Evolutionary conservation across 345 rosid genomes (phyloP).

Genomic region (Ailanthus altissimus): DNA sequence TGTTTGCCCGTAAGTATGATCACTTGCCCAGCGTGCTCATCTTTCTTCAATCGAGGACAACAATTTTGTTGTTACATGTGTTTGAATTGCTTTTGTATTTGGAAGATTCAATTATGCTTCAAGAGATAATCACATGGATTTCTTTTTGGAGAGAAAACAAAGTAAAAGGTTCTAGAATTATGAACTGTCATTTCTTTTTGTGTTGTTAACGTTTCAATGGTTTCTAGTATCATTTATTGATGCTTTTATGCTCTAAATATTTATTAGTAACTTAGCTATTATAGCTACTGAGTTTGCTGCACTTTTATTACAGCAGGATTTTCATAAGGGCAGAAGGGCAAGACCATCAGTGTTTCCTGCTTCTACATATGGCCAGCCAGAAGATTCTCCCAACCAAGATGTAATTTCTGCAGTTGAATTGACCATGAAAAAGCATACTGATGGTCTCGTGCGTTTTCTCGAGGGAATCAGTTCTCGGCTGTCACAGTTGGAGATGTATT

Average conservation of each 20-base stretch:
- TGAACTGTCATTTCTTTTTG: not conserved
- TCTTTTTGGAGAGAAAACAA: not conserved
- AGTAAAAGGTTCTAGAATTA: not conserved
- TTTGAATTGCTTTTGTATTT: not conserved
- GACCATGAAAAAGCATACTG: conserved; percentile 78
- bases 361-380: conserved; percentile 75
- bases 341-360: conserved; percentile 63
- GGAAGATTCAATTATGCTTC: not conserved
- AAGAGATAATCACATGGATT: not conserved
- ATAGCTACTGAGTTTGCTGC: not conserved
- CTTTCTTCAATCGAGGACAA: not conserved
- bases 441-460: conserved; percentile 84
- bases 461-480: conserved; percentile 96
- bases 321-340: conserved; percentile 72
- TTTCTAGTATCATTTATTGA: not conserved
- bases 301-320: conserved; percentile 52
- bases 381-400: conserved; percentile 73
- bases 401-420: conserved; percentile 60
- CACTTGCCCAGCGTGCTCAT: not conserved
- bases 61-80: not conserved
- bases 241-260: conserved; percentile 6
- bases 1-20: not conserved
- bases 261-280: not conserved
- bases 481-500: conserved; percentile 84
- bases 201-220: not conserved